Base-by-base conservation (phyloP, 2,329 filamentous ascomycete genomes). In the Penicillium sp. region DNA sequence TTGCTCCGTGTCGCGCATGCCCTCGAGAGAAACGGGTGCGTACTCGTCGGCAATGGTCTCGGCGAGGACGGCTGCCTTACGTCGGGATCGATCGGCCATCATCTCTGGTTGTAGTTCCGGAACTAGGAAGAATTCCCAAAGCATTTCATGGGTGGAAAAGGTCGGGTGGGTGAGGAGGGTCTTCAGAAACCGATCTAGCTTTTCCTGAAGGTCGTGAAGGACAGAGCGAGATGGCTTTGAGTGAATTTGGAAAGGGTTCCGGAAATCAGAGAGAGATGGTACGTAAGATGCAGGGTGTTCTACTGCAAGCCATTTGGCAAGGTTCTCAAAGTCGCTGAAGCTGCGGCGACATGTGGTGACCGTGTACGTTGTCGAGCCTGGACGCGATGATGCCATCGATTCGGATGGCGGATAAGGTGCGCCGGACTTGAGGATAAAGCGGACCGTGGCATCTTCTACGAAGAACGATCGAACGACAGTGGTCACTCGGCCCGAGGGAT, bases 91-190 rank as follows among this genome's bases (percentile, higher is more conserved):
- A 75, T 96, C 89, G 56, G 91, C 89, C 84, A 98, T 94, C 86
- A 93, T 92, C 22, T 92, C 88, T 0, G 91, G 85, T 73, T 97
- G 92, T 53, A 99, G 87, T 68, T 99, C 95, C 1, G 95, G 95
- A 13, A 99, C 93, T 0, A 99, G 84, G 77, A 99, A 97, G 79
- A 99, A 99, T 71, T 99, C 95, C 96, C 95, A 99, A 2, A 99
- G 84, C 85, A 98, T 92, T 79, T 99, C 95, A 72, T 99, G 96
- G 0, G 92, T 97, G 0, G 92, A 86, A 73, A 99, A 97, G 0
- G 95, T 98, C 3, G 94, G 90, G 72, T 99, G 95, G 8, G 86
- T 84, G 28, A 99, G 83, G 65, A 99, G 84, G 19, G 93, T 92
- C 66, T 91, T 92, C 68, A 99, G 80, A 70, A 98, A 97, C 68